A percentile compares a stretch with the other conserved stretches of the same genome.
These are phyloP conservation scores for Triglochin maritima DNA, from an alignment of 106 monocot genomes.

Conservation along the genomic window DNA sequence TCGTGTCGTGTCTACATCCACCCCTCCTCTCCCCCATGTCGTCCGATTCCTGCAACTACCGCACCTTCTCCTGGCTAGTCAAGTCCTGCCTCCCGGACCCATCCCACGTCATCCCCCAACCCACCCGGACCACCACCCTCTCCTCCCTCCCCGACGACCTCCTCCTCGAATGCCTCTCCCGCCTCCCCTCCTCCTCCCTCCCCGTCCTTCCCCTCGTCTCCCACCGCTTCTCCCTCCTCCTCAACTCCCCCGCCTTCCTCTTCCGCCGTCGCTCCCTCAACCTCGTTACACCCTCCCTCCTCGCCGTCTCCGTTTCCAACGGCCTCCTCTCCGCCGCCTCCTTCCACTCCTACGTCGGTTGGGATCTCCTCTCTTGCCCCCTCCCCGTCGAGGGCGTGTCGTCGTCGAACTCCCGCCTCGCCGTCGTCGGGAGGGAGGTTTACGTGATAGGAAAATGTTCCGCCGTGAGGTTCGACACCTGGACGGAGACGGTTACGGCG, in stretches of 20 bases:
- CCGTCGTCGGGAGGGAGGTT: constrained; percentile 11
- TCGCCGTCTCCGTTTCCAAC: constrained; percentile 5
- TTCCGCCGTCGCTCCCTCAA: constrained; percentile 25
- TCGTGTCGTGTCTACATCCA: neutral
- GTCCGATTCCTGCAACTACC: constrained; percentile 53
- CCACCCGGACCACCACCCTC: constrained; percentile 14
- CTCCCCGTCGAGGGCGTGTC: constrained; percentile 8
- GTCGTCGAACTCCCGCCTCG: constrained; percentile 14
- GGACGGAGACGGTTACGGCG: constrained; percentile 3
- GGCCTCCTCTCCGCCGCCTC: constrained; percentile 11
- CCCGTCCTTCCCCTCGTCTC: constrained; percentile 56
- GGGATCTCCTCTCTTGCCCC: neutral
- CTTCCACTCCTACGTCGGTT: neutral
- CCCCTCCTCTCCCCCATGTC: neutral
- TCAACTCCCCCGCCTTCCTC: constrained; percentile 50
- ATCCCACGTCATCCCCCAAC: constrained; percentile 3
- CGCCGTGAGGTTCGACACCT: constrained; percentile 13
- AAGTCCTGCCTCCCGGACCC: constrained; percentile 69
- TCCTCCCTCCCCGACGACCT: constrained; percentile 44
- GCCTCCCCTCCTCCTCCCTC: constrained; percentile 32
- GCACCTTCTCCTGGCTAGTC: constrained; percentile 65
- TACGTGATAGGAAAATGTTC: constrained; percentile 8
- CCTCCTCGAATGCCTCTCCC: constrained; percentile 20
- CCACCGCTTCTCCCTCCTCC: constrained; percentile 42
- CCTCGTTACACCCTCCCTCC: constrained; percentile 2